Conservation (phyloP, 768 basidiomycete species). For the Hypsizygus marmoreus region DNA sequence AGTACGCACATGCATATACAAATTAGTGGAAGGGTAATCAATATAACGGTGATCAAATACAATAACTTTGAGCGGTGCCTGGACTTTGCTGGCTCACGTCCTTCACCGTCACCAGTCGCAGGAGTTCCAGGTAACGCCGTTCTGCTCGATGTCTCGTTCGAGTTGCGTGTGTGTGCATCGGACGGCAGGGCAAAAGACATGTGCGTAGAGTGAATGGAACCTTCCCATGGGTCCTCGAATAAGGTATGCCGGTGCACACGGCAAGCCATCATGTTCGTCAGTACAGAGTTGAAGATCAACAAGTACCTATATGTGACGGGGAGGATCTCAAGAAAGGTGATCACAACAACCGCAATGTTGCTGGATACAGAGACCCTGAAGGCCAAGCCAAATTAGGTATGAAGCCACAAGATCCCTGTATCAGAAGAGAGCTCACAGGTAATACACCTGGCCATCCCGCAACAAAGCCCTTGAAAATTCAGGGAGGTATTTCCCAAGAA, state of each 20-base stretch:
- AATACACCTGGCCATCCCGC: slow-evolving; percentile 35
- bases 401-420: not conserved
- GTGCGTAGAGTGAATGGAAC: slow-evolving; percentile 3
- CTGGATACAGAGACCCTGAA: slow-evolving; percentile 13
- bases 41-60: too few species aligned
- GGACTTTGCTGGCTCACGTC: too few species aligned
- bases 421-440: slow-evolving; percentile 24
- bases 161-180: too few species aligned
- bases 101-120: too few species aligned
- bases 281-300: slow-evolving; percentile 7
- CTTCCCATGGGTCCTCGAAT: slow-evolving; percentile 9
- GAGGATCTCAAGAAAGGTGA: slow-evolving; percentile 6
- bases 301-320: slow-evolving; percentile 12
- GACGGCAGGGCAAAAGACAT: too few species aligned
- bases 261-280: slow-evolving; percentile 20
- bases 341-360: slow-evolving; percentile 7
- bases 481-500: slow-evolving; percentile 25
- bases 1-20: too few species aligned
- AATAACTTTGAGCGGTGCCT: too few species aligned
- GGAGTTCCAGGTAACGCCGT: too few species aligned
- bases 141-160: too few species aligned
- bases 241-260: slow-evolving; percentile 15
- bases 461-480: slow-evolving; percentile 26
- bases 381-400: too few species aligned
- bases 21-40: too few species aligned